These are phyloP conservation scores for Trichoderma sp. DNA, from an alignment of 2,329 filamentous ascomycete species.

Conservation along the genomic window DNA sequence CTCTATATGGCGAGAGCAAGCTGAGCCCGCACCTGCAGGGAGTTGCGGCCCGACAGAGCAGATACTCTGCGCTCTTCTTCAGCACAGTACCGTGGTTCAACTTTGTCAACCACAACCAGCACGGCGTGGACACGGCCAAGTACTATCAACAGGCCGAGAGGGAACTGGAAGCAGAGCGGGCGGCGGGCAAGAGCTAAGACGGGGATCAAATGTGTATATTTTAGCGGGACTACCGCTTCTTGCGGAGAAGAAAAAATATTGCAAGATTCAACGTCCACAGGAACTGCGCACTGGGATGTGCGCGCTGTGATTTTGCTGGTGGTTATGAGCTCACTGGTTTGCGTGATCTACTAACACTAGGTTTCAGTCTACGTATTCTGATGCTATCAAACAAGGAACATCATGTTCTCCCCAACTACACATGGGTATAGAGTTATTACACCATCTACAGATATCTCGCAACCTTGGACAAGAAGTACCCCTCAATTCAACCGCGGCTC, in stretches of 20 bases:
- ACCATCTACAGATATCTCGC: neutral
- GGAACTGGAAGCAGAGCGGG: conserved; percentile 77
- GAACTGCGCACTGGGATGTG: neutral
- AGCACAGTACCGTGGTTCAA: conserved; percentile 95
- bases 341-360: neutral
- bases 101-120: conserved; percentile 93
- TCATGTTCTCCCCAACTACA: neutral
- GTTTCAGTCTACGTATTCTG: neutral
- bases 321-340: neutral
- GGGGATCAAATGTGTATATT: conserved; percentile 6
- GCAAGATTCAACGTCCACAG: neutral
- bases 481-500: neutral
- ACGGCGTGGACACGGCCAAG: conserved; percentile 97
- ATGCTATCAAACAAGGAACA: neutral
- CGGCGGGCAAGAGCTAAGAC: conserved; percentile 16
- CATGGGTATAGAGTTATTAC: neutral
- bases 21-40: conserved; percentile 90
- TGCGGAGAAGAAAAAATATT: neutral
- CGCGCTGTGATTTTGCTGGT: neutral
- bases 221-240: conserved; percentile 8
- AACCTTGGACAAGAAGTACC: neutral
- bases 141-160: conserved; percentile 95
- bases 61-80: conserved; percentile 82
- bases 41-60: conserved; percentile 85
- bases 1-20: conserved; percentile 78